Evolutionary conservation across 495 filamentous ascomycete species (phyloP).

Genomic region (Geopyxis carbonaria): DNA sequence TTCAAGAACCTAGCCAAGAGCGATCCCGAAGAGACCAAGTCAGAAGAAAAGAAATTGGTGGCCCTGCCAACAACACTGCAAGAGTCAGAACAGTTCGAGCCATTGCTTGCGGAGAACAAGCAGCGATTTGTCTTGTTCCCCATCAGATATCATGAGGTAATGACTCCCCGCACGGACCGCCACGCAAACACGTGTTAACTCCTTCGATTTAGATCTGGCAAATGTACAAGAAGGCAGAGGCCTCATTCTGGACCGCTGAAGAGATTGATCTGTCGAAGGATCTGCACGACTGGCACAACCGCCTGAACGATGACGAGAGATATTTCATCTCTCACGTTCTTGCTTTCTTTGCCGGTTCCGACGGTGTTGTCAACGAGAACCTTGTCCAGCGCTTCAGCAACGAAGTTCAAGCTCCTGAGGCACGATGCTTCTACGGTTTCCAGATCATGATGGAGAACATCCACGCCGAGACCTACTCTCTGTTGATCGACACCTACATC

Average conservation of each 20-base stretch:
- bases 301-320: constrained; percentile 86
- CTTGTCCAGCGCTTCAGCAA: constrained; percentile 92
- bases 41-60: no score
- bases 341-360: constrained; percentile 98
- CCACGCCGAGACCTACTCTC: constrained; percentile 97
- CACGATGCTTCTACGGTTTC: constrained; percentile 99
- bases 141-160: constrained; percentile 97
- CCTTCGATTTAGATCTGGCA: constrained; percentile 67
- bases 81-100: constrained; percentile 67
- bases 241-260: constrained; percentile 98
- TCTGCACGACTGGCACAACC: constrained; percentile 96
- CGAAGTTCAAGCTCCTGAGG: constrained; percentile 94
- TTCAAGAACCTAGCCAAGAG: constrained; percentile 32
- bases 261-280: constrained; percentile 99
- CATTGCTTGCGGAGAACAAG: constrained; percentile 86
- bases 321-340: constrained; percentile 98
- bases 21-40: constrained; percentile 36
- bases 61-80: constrained; percentile 28
- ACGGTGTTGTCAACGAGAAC: constrained; percentile 99
- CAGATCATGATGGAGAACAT: constrained; percentile 99
- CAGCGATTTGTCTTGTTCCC: constrained; percentile 95
- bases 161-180: constrained; percentile 31
- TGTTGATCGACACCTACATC: constrained; percentile 99
- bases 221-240: constrained; percentile 99
- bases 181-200: constrained; percentile 30